Evolutionary conservation across 139 green algal genomes (phyloP), one percentile per base, ranked within the genome.

Genomic region (Tetratostichococcus sp.): DNA sequence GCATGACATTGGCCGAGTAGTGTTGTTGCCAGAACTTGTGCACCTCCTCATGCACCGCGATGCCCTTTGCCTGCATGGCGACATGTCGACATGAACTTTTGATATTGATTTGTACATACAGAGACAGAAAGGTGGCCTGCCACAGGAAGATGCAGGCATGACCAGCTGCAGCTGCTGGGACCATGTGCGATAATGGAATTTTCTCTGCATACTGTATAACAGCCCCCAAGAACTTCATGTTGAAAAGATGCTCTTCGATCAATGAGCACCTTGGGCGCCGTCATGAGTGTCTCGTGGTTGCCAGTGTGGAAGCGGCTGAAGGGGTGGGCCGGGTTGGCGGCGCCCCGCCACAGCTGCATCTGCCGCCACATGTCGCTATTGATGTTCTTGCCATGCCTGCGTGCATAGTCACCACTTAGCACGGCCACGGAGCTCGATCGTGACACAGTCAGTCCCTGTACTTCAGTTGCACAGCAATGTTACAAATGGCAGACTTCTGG

Each of bases 361-460:
- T 89, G 79, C 6, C 89, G 82, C 92, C 93, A 97, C 14, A 75
- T 70, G 73, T 97, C 93, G 1, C 76, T 83, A 30, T 86, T 86
- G 22, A 97, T 71, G 76, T 98, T 98, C 83, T 97, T 97, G 77
- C 81, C 81, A 74, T 97, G 90, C 86, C 89, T 75, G 83, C 87
- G 78, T 89, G 75, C 58, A 86, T 85, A 4, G 84, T 67, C 16
- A 73, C 71, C 26, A 19, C 43, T 59, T n/a, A n/a, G n/a, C n/a
- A n/a, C n/a, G n/a, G n/a, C n/a, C n/a, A n/a, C n/a, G n/a, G n/a
- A n/a, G n/a, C n/a, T n/a, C n/a, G n/a, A n/a, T n/a, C n/a, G n/a
- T n/a, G n/a, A n/a, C n/a, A n/a, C n/a, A n/a, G n/a, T n/a, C n/a
- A n/a, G n/a, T n/a, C n/a, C n/a, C n/a, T n/a, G n/a, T n/a, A n/a